Conservation (phyloP, 805 yeast genomes). For the Schizosaccharomyces osmophilus region DNA sequence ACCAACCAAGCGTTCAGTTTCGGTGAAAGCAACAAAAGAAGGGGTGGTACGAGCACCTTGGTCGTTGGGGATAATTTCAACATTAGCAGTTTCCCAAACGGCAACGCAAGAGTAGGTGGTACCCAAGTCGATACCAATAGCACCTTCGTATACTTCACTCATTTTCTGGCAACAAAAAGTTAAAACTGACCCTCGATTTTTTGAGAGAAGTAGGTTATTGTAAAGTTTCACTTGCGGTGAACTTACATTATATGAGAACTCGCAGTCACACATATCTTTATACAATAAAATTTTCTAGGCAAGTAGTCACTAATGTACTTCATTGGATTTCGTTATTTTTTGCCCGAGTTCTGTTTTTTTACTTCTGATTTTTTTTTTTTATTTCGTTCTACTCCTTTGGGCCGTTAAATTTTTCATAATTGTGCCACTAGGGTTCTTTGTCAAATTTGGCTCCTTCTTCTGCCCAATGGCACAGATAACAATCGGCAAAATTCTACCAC, state of each 20-base stretch:
- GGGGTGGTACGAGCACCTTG: constrained; percentile 98
- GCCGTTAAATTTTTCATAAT: no score
- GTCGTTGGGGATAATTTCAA: constrained; percentile 88
- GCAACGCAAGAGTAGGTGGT: constrained; percentile 11
- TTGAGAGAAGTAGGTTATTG: constrained; percentile 1
- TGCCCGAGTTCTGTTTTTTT: neutral
- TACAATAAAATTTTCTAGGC: neutral
- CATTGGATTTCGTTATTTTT: neutral
- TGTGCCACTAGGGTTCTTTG: no score
- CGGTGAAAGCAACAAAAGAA: constrained; percentile 85
- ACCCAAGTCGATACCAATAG: constrained; percentile 57
- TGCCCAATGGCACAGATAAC: no score
- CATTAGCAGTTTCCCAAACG: constrained; percentile 48
- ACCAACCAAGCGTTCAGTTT: constrained; percentile 78
- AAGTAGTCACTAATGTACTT: neutral
- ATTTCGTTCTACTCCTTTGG: neutral
- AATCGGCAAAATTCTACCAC: no score
- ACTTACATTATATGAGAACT: neutral
- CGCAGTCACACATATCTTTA: neutral
- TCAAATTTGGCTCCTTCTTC: no score
- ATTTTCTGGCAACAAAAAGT: neutral
- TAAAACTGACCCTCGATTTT: neutral
- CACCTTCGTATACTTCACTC: constrained; percentile 91
- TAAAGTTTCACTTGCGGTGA: neutral
- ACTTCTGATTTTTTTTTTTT: neutral